Conservation (phyloP, 1,284 basidiomycete genomes). For the Bjerkandera adusta region DNA sequence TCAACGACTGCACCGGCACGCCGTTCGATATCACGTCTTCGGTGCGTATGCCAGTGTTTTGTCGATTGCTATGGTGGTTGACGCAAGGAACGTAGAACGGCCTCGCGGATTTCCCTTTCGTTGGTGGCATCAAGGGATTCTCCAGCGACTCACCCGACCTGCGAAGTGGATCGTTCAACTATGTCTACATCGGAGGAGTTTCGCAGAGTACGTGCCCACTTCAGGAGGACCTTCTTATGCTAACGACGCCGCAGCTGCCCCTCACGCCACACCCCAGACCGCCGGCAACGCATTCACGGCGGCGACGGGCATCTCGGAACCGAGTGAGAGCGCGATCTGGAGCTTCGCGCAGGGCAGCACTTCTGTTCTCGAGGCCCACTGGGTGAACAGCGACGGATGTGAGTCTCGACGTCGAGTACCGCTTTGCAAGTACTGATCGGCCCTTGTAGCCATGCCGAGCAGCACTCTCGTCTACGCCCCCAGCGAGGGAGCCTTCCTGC, state of each 20-base stretch:
- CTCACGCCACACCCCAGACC: constrained; percentile 3
- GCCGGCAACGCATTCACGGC: constrained; percentile 13
- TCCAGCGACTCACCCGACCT: constrained; percentile 11
- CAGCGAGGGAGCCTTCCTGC: constrained; percentile 8
- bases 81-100: constrained; percentile 11
- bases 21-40: constrained; percentile 12
- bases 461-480: constrained; percentile 12
- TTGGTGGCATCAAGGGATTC: constrained; percentile 16
- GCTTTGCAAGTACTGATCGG: not conserved
- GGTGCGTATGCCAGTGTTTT: constrained; percentile 6
- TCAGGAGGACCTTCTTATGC: not conserved
- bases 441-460: constrained; percentile 1
- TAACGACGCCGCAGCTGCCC: constrained; percentile 1
- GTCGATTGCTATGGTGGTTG: not conserved
- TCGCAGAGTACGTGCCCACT: constrained; percentile 11
- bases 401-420: not conserved
- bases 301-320: constrained; percentile 9
- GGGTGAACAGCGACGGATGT: constrained; percentile 15
- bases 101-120: constrained; percentile 11
- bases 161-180: constrained; percentile 12
- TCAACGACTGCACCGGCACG: constrained; percentile 13
- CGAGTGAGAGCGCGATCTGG: constrained; percentile 16
- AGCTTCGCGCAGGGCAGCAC: constrained; percentile 4
- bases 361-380: constrained; percentile 5
- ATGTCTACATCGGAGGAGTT: constrained; percentile 17